A percentile compares a stretch with the other conserved stretches of the same genome.
Evolutionary conservation across 2,329 filamentous ascomycete genomes (phyloP).

Genomic region (Colletotrichum phormii): DNA sequence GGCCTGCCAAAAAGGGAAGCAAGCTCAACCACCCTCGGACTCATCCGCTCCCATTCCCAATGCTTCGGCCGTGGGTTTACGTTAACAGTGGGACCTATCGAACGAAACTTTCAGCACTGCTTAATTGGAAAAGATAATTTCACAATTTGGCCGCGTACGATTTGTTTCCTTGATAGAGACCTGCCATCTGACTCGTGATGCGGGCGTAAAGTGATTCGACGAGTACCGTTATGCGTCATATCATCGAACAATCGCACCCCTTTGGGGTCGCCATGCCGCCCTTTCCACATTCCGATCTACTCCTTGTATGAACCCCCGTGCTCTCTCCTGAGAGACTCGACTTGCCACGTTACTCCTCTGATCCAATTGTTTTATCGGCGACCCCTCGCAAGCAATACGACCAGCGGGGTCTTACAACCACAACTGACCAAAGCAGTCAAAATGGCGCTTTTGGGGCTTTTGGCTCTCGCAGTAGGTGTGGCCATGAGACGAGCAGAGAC

Average conservation of each 20-base stretch:
- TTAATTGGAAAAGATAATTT: conserved; percentile 17
- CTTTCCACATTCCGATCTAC: not conserved
- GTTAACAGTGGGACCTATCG: not conserved
- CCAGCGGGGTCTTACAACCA: conserved; percentile 7
- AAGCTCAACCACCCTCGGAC: not conserved
- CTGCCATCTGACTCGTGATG: conserved; percentile 21
- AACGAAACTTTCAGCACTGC: not conserved
- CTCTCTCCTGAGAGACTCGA: not conserved
- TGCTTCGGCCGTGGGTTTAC: not conserved
- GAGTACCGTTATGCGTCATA: conserved; percentile 20
- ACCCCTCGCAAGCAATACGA: not conserved
- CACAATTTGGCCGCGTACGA: not conserved
- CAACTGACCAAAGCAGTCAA: not conserved
- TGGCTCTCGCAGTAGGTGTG: conserved; percentile 16
- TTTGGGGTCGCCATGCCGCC: not conserved
- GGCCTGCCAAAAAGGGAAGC: not conserved
- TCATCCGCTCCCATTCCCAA: not conserved
- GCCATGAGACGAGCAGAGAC: not conserved
- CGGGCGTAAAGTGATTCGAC: not conserved
- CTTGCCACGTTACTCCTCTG: not conserved
- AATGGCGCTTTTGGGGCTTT: conserved; percentile 12
- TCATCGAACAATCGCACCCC: not conserved
- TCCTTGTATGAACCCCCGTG: not conserved
- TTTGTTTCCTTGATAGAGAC: conserved; percentile 3
- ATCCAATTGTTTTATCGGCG: not conserved